These are phyloP conservation scores for Microascus cirrosus DNA, from an alignment of 2,329 filamentous ascomycete genomes.

Conservation along the genomic window DNA sequence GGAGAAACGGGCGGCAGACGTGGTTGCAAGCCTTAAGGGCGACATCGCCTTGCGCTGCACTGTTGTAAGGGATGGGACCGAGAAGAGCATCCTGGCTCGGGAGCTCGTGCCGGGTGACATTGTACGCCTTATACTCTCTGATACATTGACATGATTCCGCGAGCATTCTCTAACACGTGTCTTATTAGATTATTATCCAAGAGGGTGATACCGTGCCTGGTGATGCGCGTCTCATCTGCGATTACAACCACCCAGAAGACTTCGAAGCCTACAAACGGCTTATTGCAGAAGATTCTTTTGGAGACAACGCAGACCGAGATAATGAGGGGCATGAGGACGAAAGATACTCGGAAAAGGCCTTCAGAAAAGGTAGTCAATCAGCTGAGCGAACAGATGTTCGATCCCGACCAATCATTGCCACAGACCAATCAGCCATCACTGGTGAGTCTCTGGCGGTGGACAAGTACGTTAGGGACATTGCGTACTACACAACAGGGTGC, in stretches of 20 bases:
- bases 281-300: slow-evolving; percentile 53
- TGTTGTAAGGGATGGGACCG: slow-evolving; percentile 55
- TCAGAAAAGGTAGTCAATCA: not conserved
- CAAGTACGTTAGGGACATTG: slow-evolving; percentile 65
- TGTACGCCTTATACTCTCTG: slow-evolving; percentile 36
- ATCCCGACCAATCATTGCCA: slow-evolving; percentile 44
- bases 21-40: slow-evolving; percentile 64
- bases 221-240: slow-evolving; percentile 62
- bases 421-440: slow-evolving; percentile 72
- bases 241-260: slow-evolving; percentile 55
- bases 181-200: slow-evolving; percentile 42
- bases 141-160: slow-evolving; percentile 37
- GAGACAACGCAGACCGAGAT: slow-evolving; percentile 30
- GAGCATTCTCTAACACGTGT: not conserved
- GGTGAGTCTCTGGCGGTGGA: slow-evolving; percentile 71
- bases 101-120: slow-evolving; percentile 70
- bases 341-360: not conserved
- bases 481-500: slow-evolving; percentile 73
- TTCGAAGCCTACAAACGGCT: slow-evolving; percentile 36
- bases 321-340: not conserved
- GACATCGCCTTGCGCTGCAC: slow-evolving; percentile 66
- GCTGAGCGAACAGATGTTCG: not conserved
- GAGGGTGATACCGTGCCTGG: slow-evolving; percentile 62
- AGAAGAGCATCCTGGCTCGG: slow-evolving; percentile 59
- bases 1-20: slow-evolving; percentile 70